A percentile compares a stretch with the other conserved stretches of the same genome.
Evolutionary conservation across 2,329 filamentous ascomycete genomes (phyloP).

Genomic region (Cytospora chrysosperma): DNA sequence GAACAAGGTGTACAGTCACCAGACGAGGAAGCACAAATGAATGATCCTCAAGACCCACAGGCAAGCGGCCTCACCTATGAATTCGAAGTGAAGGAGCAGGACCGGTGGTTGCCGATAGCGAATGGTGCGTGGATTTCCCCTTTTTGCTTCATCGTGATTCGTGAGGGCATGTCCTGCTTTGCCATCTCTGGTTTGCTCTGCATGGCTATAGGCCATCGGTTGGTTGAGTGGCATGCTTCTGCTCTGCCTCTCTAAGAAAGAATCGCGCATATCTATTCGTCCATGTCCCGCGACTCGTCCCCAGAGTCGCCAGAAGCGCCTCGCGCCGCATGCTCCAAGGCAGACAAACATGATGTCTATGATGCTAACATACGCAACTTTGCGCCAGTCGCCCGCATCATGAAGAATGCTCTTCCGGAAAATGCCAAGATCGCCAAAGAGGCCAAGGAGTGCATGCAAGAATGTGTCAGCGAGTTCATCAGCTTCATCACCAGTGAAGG

Average conservation of each 20-base stretch:
- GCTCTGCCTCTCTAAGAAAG: constrained; percentile 42
- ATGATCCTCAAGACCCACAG: constrained; percentile 79
- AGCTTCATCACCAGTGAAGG: constrained; percentile 99
- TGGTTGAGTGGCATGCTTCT: constrained; percentile 50
- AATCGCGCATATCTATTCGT: constrained; percentile 35
- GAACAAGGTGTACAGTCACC: constrained; percentile 90
- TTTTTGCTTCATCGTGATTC: constrained; percentile 37
- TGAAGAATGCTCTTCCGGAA: constrained; percentile 96
- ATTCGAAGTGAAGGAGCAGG: constrained; percentile 99
- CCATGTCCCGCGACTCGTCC: constrained; percentile 61
- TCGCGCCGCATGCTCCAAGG: constrained; percentile 43
- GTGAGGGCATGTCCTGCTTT: constrained; percentile 32
- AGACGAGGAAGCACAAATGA: constrained; percentile 94
- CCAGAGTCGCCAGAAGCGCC: constrained; percentile 50
- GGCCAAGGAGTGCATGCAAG: constrained; percentile 99
- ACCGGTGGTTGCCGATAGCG: constrained; percentile 98
- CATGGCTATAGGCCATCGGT: constrained; percentile 32
- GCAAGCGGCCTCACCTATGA: constrained; percentile 76
- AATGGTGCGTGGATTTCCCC: constrained; percentile 80
- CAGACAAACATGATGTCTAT: constrained; percentile 53
- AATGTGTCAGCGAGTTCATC: constrained; percentile 99
- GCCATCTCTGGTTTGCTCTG: constrained; percentile 32
- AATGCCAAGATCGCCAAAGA: constrained; percentile 99
- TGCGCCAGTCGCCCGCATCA: constrained; percentile 95
- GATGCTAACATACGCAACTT: constrained; percentile 96